phyloP scores from a whole-genome alignment of 352 stramenopile species.

The Phytophthora idaei region DNA sequence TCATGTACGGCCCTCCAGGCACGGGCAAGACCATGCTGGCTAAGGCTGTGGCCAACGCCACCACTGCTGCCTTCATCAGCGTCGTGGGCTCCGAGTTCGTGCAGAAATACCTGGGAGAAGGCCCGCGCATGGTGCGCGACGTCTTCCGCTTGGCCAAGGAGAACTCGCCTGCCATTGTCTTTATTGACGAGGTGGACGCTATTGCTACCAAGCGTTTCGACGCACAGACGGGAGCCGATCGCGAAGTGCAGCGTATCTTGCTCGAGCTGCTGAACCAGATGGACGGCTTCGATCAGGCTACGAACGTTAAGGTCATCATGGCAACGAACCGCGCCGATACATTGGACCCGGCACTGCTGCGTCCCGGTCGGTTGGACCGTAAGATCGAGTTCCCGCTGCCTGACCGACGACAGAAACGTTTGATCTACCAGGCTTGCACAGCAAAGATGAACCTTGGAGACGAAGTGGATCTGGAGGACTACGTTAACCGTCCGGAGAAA shows the following conservation, averaged over 20 bases:
- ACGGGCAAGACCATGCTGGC: constrained; percentile 99
- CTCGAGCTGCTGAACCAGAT: constrained; percentile 99
- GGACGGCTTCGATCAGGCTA: constrained; percentile 99
- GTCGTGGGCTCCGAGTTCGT: constrained; percentile 99
- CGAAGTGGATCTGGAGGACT: constrained; percentile 99
- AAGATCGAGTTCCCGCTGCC: constrained; percentile 99
- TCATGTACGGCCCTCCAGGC: constrained; percentile 96
- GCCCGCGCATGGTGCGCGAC: constrained; percentile 99
- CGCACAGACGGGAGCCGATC: constrained; percentile 96
- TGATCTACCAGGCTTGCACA: constrained; percentile 99
- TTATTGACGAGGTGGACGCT: constrained; percentile 99
- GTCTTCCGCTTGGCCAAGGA: constrained; percentile 99
- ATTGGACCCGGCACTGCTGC: constrained; percentile 98
- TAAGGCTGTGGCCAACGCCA: constrained; percentile 99
- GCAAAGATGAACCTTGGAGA: constrained; percentile 99
- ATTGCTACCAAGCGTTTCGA: constrained; percentile 99
- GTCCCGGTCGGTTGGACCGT: constrained; percentile 97
- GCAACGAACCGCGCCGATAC: constrained; percentile 99
- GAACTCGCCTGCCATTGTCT: constrained; percentile 99
- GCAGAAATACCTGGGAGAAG: constrained; percentile 99
- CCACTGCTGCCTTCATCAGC: constrained; percentile 98
- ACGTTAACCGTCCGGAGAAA: constrained; percentile 99
- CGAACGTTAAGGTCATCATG: constrained; percentile 99
- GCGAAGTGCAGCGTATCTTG: constrained; percentile 98
- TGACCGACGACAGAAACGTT: constrained; percentile 99